Conservation (phyloP, 208 protist species). For the Entamoeba invadens region DNA sequence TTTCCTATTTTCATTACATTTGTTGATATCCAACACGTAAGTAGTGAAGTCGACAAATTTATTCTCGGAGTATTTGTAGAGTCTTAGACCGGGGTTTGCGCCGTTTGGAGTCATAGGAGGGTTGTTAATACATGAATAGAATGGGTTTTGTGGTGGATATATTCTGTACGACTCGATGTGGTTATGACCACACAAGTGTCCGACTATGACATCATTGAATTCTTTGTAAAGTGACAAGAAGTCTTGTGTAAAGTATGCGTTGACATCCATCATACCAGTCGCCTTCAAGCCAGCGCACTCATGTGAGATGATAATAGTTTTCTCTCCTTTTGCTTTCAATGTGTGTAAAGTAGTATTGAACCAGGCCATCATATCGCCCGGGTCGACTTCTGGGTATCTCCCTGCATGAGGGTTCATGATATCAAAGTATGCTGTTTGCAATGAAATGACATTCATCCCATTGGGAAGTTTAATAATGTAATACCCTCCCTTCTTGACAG, state of each 20-base stretch:
- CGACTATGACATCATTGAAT: not conserved
- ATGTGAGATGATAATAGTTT: not conserved
- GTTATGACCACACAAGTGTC: not conserved
- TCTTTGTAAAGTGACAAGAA: not conserved
- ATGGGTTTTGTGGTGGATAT: not conserved
- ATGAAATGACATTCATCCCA: not conserved
- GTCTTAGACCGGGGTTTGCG: not conserved
- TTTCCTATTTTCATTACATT: not conserved
- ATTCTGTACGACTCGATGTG: not conserved
- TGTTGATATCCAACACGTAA: not conserved
- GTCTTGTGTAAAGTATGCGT: not conserved
- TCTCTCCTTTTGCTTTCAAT: not conserved
- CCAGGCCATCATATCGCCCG: not conserved
- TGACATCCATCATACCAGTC: not conserved
- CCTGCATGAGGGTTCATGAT: not conserved
- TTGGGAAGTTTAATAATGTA: not conserved
- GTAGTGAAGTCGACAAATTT: not conserved
- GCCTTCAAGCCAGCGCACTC: not conserved
- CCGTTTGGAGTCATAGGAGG: not conserved
- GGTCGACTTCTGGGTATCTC: not conserved
- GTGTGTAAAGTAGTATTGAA: not conserved
- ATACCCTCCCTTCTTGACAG: not conserved
- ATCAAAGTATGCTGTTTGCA: not conserved
- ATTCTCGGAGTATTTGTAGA: not conserved
- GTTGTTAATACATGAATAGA: not conserved